Evolutionary conservation across 208 protist species (phyloP).

Genomic region (Novymonas esmeraldas): DNA sequence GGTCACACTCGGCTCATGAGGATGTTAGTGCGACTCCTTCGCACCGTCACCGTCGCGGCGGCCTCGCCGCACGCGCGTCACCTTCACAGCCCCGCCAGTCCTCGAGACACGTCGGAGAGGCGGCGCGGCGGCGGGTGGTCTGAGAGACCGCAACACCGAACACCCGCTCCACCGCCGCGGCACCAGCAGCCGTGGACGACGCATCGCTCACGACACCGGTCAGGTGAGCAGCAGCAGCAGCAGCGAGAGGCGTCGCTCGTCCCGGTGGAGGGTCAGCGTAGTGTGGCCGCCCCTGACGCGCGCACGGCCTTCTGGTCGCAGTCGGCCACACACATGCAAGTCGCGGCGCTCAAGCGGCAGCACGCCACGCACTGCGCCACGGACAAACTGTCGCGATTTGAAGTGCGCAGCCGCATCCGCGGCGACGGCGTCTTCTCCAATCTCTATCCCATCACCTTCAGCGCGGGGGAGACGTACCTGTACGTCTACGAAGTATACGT

Average conservation of each 20-base stretch:
- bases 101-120: neutral
- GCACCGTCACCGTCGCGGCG: too few relatives aligned
- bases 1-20: too few relatives aligned
- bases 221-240: neutral
- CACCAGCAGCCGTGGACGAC: conserved; percentile 1
- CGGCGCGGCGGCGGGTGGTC: too few relatives aligned
- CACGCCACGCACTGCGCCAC: conserved; percentile 48
- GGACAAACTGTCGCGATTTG: conserved; percentile 72
- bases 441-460: conserved; percentile 60
- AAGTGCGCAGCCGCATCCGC: conserved; percentile 57
- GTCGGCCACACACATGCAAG: conserved; percentile 33
- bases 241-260: neutral
- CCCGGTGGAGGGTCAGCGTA: neutral
- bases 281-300: neutral
- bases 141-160: too few relatives aligned
- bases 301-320: conserved; percentile 61
- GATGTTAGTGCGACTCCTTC: too few relatives aligned
- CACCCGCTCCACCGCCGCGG: neutral
- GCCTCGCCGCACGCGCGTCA: too few relatives aligned
- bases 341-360: conserved; percentile 46
- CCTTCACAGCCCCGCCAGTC: too few relatives aligned
- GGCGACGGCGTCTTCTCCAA: conserved; percentile 83
- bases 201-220: neutral
- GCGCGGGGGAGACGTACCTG: conserved; percentile 18
- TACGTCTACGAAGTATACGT: conserved; percentile 84